These are phyloP conservation scores for Boletus sp. DNA, from an alignment of 1,284 basidiomycete species.

Conservation along the genomic window DNA sequence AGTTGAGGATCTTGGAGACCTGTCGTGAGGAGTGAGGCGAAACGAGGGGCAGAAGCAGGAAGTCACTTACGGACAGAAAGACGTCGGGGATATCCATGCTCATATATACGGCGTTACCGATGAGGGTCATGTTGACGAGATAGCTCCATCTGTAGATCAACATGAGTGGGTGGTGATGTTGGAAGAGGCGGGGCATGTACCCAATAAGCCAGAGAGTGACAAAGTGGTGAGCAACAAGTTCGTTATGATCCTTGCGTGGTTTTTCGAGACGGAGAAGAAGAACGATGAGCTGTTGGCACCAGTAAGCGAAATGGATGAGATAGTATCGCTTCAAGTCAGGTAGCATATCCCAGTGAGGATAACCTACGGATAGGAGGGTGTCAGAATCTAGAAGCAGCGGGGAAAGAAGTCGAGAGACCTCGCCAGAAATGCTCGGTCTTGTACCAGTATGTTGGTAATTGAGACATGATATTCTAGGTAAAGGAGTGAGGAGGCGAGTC, in stretches of 20 bases:
- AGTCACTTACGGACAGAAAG: slow-evolving; percentile 72
- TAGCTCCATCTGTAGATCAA: slow-evolving; percentile 75
- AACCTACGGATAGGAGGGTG: slow-evolving; percentile 47
- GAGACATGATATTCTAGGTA: slow-evolving; percentile 75
- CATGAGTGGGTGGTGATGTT: slow-evolving; percentile 9
- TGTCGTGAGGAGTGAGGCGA: slow-evolving; percentile 30
- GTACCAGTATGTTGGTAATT: slow-evolving; percentile 90
- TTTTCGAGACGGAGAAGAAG: slow-evolving; percentile 86
- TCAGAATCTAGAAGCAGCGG: not conserved
- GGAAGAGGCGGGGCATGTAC: slow-evolving; percentile 37
- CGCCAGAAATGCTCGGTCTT: slow-evolving; percentile 80
- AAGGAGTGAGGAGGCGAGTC: not conserved
- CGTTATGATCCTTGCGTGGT: slow-evolving; percentile 87
- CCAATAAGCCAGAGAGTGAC: slow-evolving; percentile 96
- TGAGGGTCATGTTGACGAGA: slow-evolving; percentile 74
- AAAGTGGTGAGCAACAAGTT: slow-evolving; percentile 85
- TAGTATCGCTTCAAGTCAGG: slow-evolving; percentile 89
- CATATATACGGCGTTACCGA: slow-evolving; percentile 90
- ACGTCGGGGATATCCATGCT: slow-evolving; percentile 97
- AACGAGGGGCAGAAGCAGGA: not conserved
- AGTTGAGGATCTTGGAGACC: slow-evolving; percentile 86
- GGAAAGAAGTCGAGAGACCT: slow-evolving; percentile 38
- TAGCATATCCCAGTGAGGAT: slow-evolving; percentile 88
- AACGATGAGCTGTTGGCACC: slow-evolving; percentile 92
- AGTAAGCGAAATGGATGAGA: slow-evolving; percentile 85